Conservation (phyloP, 225 moss, liverwort and hornwort species). For the Neckera pumila region DNA sequence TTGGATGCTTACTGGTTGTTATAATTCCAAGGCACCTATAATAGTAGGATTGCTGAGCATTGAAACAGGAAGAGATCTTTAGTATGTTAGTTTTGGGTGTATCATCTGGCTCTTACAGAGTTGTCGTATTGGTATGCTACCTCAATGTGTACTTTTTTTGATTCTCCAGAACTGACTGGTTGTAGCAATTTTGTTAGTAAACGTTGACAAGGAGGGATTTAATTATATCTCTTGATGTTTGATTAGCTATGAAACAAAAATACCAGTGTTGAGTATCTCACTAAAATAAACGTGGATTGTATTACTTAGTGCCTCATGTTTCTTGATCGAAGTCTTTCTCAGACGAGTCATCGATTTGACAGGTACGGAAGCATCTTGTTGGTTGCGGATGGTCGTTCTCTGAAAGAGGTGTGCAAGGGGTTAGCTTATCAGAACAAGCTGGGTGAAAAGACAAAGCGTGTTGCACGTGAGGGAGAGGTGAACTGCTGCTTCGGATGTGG, state of each 20-base stretch:
- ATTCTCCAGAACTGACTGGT: background rate
- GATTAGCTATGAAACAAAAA: background rate
- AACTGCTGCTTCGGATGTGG: slow-evolving; percentile 79
- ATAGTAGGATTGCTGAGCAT: background rate
- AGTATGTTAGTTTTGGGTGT: background rate
- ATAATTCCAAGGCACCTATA: background rate
- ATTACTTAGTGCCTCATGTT: background rate
- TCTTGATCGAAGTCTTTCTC: background rate
- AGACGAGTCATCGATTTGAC: background rate
- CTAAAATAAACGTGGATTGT: background rate
- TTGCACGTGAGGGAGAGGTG: slow-evolving; percentile 43
- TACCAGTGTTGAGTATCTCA: background rate
- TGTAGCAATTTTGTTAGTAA: background rate
- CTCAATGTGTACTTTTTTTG: background rate
- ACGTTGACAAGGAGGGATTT: background rate
- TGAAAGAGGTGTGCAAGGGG: slow-evolving; percentile 61
- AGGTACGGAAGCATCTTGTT: slow-evolving; percentile 91
- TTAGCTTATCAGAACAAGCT: slow-evolving; percentile 46
- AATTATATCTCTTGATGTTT: background rate
- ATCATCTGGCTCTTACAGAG: background rate
- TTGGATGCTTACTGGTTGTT: background rate
- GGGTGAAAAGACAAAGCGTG: slow-evolving; percentile 18
- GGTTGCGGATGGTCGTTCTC: slow-evolving; percentile 53
- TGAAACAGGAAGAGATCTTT: background rate
- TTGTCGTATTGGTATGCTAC: background rate